Evolutionary conservation across 345 rosid genomes (phyloP).

Genomic region (Balakata baccata): DNA sequence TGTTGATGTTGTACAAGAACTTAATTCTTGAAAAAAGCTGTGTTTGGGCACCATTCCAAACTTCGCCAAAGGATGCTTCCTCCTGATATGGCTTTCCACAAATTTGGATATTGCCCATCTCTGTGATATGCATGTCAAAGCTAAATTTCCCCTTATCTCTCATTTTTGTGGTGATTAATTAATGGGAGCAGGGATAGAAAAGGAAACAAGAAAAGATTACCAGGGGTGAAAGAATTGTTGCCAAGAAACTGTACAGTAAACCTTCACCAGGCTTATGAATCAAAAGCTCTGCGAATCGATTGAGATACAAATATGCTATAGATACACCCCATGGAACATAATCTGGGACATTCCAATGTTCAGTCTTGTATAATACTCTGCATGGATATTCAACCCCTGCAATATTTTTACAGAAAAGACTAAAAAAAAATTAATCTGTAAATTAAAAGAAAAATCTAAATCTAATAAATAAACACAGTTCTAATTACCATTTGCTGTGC

Average conservation of each 20-base stretch:
- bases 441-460: background rate
- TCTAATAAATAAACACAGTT: background rate
- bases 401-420: background rate
- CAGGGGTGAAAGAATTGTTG: conserved; percentile 40
- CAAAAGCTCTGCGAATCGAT: conserved; percentile 44
- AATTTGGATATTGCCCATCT: conserved; percentile 38
- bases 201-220: conserved; percentile 16
- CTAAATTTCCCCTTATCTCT: background rate
- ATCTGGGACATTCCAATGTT: conserved; percentile 44
- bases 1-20: conserved; percentile 25
- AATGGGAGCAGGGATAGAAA: background rate
- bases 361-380: conserved; percentile 34
- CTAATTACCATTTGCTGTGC: conserved; percentile 31
- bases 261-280: conserved; percentile 54
- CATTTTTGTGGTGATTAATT: too few species aligned
- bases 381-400: conserved; percentile 39
- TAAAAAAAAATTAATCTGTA: too few species aligned
- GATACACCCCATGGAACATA: conserved; percentile 48
- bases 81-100: conserved; percentile 30
- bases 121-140: conserved; percentile 13
- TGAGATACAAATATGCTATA: conserved; percentile 31
- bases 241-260: conserved; percentile 27
- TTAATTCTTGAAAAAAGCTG: conserved; percentile 28
- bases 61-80: conserved; percentile 32
- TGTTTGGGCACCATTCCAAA: conserved; percentile 46